Evolutionary conservation across 345 rosid species (phyloP).

Genomic region (Odontarrhena argentea): DNA sequence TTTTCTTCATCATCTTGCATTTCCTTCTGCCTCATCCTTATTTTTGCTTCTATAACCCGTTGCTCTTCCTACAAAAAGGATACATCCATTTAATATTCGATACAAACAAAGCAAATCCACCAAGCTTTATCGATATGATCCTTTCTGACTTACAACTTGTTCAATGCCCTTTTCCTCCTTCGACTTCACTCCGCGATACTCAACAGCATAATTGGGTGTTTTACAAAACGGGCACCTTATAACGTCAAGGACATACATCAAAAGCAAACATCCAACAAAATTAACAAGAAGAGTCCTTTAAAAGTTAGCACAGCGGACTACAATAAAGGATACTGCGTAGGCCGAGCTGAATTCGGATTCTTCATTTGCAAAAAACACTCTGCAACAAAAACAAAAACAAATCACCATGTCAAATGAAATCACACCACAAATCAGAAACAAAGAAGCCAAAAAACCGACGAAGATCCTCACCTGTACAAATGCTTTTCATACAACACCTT

Average conservation of each 20-base stretch:
- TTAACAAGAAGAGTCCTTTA: background rate
- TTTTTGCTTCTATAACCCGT: conserved; percentile 93
- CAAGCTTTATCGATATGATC: conserved; percentile 6
- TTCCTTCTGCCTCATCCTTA: conserved; percentile 84
- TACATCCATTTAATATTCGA: background rate
- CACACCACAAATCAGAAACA: background rate
- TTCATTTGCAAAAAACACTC: conserved; percentile 99
- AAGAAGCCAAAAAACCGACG: background rate
- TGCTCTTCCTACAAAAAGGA: conserved; percentile 78
- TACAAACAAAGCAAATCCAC: background rate
- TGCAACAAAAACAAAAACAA: conserved; percentile 43
- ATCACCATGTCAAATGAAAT: conserved; percentile 16
- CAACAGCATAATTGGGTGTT: conserved; percentile 94
- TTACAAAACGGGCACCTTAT: conserved; percentile 96
- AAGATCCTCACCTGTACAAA: conserved; percentile 77
- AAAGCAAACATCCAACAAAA: background rate
- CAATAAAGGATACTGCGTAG: conserved; percentile 95
- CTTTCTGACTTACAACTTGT: conserved; percentile 71
- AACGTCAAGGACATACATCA: conserved; percentile 56
- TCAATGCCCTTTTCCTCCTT: conserved; percentile 97
- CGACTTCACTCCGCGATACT: conserved; percentile 85
- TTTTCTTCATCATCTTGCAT: conserved; percentile 87
- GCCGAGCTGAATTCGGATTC: conserved; percentile 86
- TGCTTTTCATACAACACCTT: conserved; percentile 92
- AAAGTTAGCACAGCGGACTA: background rate